These are phyloP conservation scores for Chenopodium album DNA, from an alignment of 148 eudicot genomes.

Conservation along the genomic window DNA sequence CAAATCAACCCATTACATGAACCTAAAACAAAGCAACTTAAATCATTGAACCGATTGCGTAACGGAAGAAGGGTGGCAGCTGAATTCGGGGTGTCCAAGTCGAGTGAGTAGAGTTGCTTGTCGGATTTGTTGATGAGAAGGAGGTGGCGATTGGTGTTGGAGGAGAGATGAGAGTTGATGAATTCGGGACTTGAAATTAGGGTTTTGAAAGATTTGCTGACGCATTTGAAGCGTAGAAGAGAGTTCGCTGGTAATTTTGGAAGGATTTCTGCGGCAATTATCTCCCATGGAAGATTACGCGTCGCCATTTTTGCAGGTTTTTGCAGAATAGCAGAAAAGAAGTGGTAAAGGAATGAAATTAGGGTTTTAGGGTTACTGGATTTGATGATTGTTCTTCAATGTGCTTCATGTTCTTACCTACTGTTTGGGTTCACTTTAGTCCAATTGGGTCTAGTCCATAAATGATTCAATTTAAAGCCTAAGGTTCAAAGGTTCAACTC, in stretches of 20 bases:
- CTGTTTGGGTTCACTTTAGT: no score
- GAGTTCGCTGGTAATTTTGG: neutral
- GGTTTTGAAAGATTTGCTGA: neutral
- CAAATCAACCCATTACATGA: neutral
- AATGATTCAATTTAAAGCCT: no score
- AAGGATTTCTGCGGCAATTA: neutral
- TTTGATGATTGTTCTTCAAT: no score
- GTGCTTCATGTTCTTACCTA: no score
- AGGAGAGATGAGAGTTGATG: neutral
- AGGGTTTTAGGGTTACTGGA: no score
- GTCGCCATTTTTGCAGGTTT: neutral
- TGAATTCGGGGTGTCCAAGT: neutral
- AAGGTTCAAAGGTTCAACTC: no score
- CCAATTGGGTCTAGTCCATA: no score
- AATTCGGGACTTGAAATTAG: neutral
- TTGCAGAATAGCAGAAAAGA: no score
- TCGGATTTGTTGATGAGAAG: neutral
- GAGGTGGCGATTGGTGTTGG: neutral
- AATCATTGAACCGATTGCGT: neutral
- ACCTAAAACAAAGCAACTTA: neutral
- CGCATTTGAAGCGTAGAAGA: conserved; percentile 8
- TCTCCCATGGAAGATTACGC: neutral
- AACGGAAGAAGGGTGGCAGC: neutral
- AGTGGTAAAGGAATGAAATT: no score
- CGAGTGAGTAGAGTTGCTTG: no score